Evolutionary conservation across 1,139 yeast species (phyloP), one percentile per base, ranked within the genome.

Genomic region (Taiozyma sp.): DNA sequence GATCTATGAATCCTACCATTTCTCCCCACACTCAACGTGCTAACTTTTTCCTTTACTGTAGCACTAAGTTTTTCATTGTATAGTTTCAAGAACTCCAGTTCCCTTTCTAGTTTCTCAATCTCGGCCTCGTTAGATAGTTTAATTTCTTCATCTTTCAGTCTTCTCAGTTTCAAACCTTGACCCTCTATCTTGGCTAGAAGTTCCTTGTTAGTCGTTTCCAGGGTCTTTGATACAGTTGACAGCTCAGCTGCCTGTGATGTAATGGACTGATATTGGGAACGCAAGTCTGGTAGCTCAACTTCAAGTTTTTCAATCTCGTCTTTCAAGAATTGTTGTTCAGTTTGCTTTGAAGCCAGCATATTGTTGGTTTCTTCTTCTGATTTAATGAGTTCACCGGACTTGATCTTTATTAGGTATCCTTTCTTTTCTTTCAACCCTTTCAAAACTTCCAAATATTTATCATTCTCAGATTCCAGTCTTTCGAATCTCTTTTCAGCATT

Each of bases 221-320:
- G 52, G 1, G 58, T 50, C n/a, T 64, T 66, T 8, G 76, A 58
- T 21, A 57, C 57, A 0, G 64, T 61, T 0, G 85, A 74, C 35
- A 71, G 60, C 45, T 76, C 79, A 1, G 83, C 85, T 0, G 89
- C 89, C 21, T 66, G 68, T 0, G 81, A 68, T 0, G 88, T 82
- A 32, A 68, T 68, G 7, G 62, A 58, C 63, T 83, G 90, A 60
- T 85, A 85, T 44, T 72, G 62, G 2, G 56, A 56, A 52, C 89
- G 68, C 9, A 75, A 60, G 0, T 56, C 48, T 34, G 80, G 84
- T 11, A 52, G 74, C 73, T 47, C 42, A 16, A 73, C 3, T 57
- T 57, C 7, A 60, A 59, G 24, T 16, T 73, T 3, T 56, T 57
- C 7, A 60, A 59, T 28, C 71, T 59, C 75, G 3, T 53, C 55